These are phyloP conservation scores for Henningerozyma blattae DNA, from an alignment of 805 yeast species.

Conservation along the genomic window DNA sequence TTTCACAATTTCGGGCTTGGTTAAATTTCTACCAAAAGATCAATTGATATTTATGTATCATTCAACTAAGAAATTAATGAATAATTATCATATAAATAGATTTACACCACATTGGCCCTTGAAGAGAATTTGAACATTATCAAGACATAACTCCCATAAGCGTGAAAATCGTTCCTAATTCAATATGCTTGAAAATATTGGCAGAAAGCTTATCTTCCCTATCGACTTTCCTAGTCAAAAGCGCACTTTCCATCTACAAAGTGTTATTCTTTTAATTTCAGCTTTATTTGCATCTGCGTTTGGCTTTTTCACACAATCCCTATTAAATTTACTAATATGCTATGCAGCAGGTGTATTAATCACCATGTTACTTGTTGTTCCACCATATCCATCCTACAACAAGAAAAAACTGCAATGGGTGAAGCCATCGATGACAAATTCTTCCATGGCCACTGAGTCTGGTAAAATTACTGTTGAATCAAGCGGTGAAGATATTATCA, in stretches of 20 bases:
- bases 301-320: conserved; percentile 38
- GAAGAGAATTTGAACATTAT: too few relatives aligned
- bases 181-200: conserved; percentile 15
- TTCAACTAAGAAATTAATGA: too few relatives aligned
- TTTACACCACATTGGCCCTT: too few relatives aligned
- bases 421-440: conserved; percentile 8
- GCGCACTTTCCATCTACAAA: conserved; percentile 9
- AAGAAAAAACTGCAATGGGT: conserved; percentile 40
- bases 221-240: conserved; percentile 25
- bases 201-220: conserved; percentile 20
- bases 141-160: too few relatives aligned
- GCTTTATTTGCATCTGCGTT: conserved; percentile 29
- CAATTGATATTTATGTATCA: too few relatives aligned
- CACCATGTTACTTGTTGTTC: conserved; percentile 32
- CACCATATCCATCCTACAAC: conserved; percentile 49
- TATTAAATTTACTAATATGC: conserved; percentile 27
- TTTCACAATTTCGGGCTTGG: too few relatives aligned
- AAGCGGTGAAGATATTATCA: not conserved
- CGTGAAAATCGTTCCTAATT: too few relatives aligned
- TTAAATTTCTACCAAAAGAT: too few relatives aligned
- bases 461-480: not conserved
- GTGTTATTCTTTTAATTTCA: conserved; percentile 10
- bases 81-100: too few relatives aligned
- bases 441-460: not conserved
- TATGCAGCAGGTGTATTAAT: conserved; percentile 28